These are phyloP conservation scores for Monosporozyma solicola DNA, from an alignment of 805 yeast genomes.

Conservation along the genomic window DNA sequence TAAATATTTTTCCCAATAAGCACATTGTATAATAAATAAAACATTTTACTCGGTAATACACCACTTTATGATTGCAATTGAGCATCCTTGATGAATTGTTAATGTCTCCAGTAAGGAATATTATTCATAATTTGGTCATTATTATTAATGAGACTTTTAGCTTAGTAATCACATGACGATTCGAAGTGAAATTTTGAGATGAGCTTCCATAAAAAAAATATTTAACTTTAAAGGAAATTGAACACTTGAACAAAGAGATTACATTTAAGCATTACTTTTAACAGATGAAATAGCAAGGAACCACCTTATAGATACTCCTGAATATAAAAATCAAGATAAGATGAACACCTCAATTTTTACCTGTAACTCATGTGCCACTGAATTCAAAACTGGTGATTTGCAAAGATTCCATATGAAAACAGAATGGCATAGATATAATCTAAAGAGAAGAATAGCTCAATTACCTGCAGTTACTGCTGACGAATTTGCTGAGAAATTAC, in stretches of 20 bases:
- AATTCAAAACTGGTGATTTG: constrained; percentile 69
- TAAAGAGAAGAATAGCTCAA: constrained; percentile 85
- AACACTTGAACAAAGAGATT: neutral
- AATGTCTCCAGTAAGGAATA: too few relatives aligned
- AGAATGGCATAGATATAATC: constrained; percentile 96
- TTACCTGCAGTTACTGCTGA: constrained; percentile 65
- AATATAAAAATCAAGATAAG: neutral
- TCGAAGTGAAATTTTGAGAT: neutral
- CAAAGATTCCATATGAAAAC: constrained; percentile 94
- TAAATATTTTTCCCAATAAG: neutral
- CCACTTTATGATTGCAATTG: neutral
- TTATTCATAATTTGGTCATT: neutral
- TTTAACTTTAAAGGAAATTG: neutral
- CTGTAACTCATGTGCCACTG: constrained; percentile 82
- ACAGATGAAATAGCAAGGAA: neutral
- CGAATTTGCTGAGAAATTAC: constrained; percentile 33
- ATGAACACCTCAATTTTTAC: constrained; percentile 39
- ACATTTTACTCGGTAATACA: neutral
- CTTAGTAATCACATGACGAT: neutral
- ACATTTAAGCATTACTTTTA: neutral
- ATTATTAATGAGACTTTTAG: neutral
- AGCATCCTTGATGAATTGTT: too few relatives aligned
- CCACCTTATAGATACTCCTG: neutral
- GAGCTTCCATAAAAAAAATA: neutral
- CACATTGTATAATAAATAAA: neutral